Conservation (phyloP, 495 filamentous ascomycete genomes). For the Barbatosphaeria neglecta region DNA sequence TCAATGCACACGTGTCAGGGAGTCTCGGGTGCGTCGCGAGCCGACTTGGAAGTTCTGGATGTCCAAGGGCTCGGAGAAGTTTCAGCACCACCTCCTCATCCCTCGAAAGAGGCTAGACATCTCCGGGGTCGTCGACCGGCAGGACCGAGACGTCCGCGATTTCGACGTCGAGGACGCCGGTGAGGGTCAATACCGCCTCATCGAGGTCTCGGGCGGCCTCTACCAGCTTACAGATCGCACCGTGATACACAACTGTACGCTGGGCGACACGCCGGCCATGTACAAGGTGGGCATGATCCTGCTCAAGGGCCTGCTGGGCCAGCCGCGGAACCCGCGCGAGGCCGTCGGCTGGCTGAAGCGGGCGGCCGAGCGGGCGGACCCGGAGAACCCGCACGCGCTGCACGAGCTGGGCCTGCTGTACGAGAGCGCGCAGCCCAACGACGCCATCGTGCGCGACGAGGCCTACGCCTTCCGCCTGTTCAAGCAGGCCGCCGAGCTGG, state of each 20-base stretch:
- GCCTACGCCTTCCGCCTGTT: conserved; percentile 68
- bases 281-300: conserved; percentile 97
- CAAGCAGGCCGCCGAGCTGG: conserved; percentile 75
- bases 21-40: not conserved
- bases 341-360: conserved; percentile 86
- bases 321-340: conserved; percentile 71
- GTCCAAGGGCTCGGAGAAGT: not conserved
- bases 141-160: not conserved
- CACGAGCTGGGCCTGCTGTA: conserved; percentile 87
- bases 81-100: not conserved
- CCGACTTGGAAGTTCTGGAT: not conserved
- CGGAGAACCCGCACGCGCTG: conserved; percentile 86
- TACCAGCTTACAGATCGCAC: not conserved
- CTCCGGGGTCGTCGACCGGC: not conserved
- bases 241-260: conserved; percentile 22
- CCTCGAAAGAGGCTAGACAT: not conserved
- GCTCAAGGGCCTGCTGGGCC: conserved; percentile 86
- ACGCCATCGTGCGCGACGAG: conserved; percentile 68
- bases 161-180: not conserved
- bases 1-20: not conserved
- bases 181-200: not conserved
- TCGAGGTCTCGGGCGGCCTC: not conserved
- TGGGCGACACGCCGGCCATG: conserved; percentile 89
- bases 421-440: conserved; percentile 54
- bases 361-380: conserved; percentile 77